phyloP scores from a whole-genome alignment of 257 asterid species.

The Leptodermis oblonga region DNA sequence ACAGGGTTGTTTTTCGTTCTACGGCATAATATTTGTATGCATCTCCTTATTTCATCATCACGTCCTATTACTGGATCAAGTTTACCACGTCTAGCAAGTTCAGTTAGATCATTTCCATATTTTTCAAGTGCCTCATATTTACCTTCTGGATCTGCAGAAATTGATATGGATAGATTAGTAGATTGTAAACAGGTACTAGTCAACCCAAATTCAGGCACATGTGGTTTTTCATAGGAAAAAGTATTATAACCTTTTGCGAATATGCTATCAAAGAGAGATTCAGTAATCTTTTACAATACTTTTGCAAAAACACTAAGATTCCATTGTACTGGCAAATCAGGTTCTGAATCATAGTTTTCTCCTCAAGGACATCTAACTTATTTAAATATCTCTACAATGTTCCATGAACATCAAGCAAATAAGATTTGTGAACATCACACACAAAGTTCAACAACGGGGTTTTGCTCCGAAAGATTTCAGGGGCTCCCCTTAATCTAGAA shows the following conservation, averaged over 20 bases:
- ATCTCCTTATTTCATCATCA: conserved; percentile 93
- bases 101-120: conserved; percentile 93
- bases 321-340: neutral
- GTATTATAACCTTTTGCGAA: neutral
- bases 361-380: neutral
- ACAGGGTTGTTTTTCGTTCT: conserved; percentile 97
- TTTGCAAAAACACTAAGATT: neutral
- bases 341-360: neutral
- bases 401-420: too few relatives aligned
- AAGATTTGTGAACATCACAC: too few relatives aligned
- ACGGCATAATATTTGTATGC: conserved; percentile 88
- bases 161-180: neutral
- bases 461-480: too few relatives aligned
- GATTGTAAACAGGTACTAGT: neutral
- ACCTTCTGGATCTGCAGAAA: conserved; percentile 70
- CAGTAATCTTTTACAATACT: neutral
- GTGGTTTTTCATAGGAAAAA: neutral
- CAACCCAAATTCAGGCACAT: neutral
- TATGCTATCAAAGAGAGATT: neutral
- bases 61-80: conserved; percentile 98
- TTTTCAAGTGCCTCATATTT: conserved; percentile 90
- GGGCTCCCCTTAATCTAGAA: too few relatives aligned
- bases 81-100: conserved; percentile 93
- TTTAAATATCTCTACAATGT: neutral
- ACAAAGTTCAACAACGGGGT: too few relatives aligned